Base-by-base conservation (phyloP, 805 yeast species). In the Kluyveromyces nonfermentans region DNA sequence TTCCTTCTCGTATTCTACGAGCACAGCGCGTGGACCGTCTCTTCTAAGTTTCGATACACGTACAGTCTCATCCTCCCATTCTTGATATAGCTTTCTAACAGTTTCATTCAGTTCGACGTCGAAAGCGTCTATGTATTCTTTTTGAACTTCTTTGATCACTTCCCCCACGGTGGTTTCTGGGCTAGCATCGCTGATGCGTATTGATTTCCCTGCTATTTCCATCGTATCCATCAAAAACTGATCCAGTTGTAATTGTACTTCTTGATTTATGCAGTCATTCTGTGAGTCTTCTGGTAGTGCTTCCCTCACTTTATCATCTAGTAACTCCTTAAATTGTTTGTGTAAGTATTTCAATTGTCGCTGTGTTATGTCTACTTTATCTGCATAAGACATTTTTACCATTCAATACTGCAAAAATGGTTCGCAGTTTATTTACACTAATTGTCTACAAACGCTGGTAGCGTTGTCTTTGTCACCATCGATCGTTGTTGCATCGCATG, bases 21-120 rank as follows among this genome's bases (percentile, higher is more conserved):
- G 67, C 6, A 74, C 65, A 40, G 60, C 56, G 9, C 49, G 47
- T 0, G 87, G 88, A 10, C 74, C 65, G 16, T 69, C 69, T 40
- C 76, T 68, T 40, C 93, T 65, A 43, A 80, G 59, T 18, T 68
- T 66, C 0, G 85, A 73, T 15, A 81, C 73, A 44, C 68, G 71
- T 1, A 77, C 71, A 0, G 86, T 77, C 47, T 74, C 75, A 39
- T 70, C 72, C 50, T 85, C 94, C 46, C 84, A 80, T 33, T 72
- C 69, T 40, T 71, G 70, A 48, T 83, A 75, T 40, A 75, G 52
- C 40, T 71, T 67, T 38, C 90, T 67, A 22, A 85, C 71, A 44
- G 69, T 59, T 45, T 75, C 79, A 58, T 82, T 81, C 46, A 83
- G 60, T 16, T 72, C 78, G 33, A 73, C 62, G 55, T 85, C 90